These are phyloP conservation scores for Barnettozyma vustinii DNA, from an alignment of 805 yeast genomes.

Conservation along the genomic window DNA sequence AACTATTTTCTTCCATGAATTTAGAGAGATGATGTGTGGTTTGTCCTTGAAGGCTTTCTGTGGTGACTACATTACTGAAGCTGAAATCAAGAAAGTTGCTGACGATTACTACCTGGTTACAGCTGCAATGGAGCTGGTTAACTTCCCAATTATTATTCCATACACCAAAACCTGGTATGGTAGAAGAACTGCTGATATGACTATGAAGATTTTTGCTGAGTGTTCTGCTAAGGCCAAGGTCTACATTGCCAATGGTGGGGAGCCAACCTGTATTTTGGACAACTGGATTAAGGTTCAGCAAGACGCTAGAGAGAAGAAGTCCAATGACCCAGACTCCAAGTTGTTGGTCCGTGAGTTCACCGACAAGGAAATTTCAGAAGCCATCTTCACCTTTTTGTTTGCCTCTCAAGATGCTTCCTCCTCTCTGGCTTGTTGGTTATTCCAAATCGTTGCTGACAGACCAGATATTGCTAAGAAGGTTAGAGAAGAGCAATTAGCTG, in stretches of 20 bases:
- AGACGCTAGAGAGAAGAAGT: slow-evolving; percentile 50
- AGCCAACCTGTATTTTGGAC: slow-evolving; percentile 87
- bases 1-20: slow-evolving; percentile 78
- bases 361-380: slow-evolving; percentile 91
- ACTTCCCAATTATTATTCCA: slow-evolving; percentile 95
- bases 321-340: slow-evolving; percentile 47
- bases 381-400: slow-evolving; percentile 91
- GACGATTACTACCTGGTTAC: slow-evolving; percentile 91
- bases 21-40: slow-evolving; percentile 96
- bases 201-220: slow-evolving; percentile 83
- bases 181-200: slow-evolving; percentile 83
- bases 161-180: slow-evolving; percentile 99
- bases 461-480: slow-evolving; percentile 85
- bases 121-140: slow-evolving; percentile 94
- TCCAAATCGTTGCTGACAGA: slow-evolving; percentile 92
- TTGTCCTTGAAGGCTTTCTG: slow-evolving; percentile 89
- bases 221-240: slow-evolving; percentile 88
- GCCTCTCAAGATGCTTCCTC: slow-evolving; percentile 99
- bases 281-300: slow-evolving; percentile 89
- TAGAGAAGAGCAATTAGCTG: slow-evolving; percentile 84
- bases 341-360: slow-evolving; percentile 74
- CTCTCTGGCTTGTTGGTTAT: slow-evolving; percentile 95
- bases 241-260: slow-evolving; percentile 70
- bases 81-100: slow-evolving; percentile 80
- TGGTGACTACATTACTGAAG: slow-evolving; percentile 91